These are phyloP conservation scores for Pleurotus cornucopiae DNA, from an alignment of 768 basidiomycete genomes.

Conservation along the genomic window DNA sequence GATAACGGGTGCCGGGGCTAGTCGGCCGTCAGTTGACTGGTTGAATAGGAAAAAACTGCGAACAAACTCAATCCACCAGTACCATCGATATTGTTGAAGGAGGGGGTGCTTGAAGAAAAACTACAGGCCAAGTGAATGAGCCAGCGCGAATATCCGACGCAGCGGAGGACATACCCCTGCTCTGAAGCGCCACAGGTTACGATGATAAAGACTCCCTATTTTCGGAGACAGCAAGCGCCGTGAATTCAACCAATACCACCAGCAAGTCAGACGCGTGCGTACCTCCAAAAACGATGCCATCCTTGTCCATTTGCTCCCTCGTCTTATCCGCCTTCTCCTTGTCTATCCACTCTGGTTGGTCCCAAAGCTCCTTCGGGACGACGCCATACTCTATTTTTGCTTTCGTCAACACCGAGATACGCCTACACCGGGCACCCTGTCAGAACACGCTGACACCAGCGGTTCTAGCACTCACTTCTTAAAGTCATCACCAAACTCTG, in stretches of 20 bases:
- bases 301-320: constrained; percentile 56
- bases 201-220: constrained; percentile 30
- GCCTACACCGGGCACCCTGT: background rate
- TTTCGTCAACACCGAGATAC: background rate
- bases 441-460: too few relatives aligned
- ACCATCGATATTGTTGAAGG: constrained; percentile 65
- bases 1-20: constrained; percentile 71
- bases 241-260: too few relatives aligned
- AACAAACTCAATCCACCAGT: constrained; percentile 72
- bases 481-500: background rate
- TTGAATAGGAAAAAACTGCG: constrained; percentile 17
- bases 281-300: constrained; percentile 39
- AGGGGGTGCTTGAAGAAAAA: constrained; percentile 73
- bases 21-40: constrained; percentile 23
- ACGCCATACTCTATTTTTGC: background rate
- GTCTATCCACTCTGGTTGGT: constrained; percentile 71
- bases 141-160: background rate
- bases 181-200: constrained; percentile 72
- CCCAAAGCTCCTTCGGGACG: too few relatives aligned
- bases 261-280: too few relatives aligned
- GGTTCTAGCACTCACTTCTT: background rate
- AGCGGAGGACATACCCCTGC: constrained; percentile 42
- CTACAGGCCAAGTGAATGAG: constrained; percentile 17
- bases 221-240: too few relatives aligned
- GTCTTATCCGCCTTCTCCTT: constrained; percentile 56